Base-by-base conservation (phyloP, 2,329 filamentous ascomycete species). In the Cryphonectria japonica region DNA sequence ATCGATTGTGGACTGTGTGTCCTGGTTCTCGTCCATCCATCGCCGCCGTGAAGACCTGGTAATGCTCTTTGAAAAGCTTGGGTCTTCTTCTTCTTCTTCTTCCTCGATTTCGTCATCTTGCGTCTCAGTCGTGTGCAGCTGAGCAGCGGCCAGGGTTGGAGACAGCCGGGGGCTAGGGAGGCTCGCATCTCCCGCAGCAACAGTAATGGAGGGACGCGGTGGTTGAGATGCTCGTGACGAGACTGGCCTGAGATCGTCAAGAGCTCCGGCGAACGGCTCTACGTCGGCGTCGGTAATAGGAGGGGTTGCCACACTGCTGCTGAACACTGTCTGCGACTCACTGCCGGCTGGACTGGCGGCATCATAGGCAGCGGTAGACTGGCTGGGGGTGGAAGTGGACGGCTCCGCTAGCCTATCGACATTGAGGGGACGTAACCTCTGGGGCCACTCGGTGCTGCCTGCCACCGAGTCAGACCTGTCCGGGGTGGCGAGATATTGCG, bases 141-240 rank as follows among this genome's bases (percentile, higher is more conserved):
- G 86, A 37, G 86, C 85, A 60, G 95, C 92, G 76, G 93, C 93
- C 71, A 97, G 88, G 7, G 95, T 97, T 4, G 96, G 96, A 37
- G 96, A 99, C 70, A 99, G 83, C 77, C 96, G 95, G 46, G 96
- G 96, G 79, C 96, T 99, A 67, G 96, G 96, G 73, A 99, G 85
- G 81, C 94, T 98, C 74, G 93, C 94, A 83, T 98, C 95, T 79
- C 96, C 93, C 54, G 91, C 90, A 70, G 90, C 89, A 69, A 91
- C 87, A 63, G 90, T 92, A 76, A 94, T 91, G 66, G 95, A 85
- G 64, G 82, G 83, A 34, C 87, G 85, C 41, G 86, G 80, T 62
- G 81, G 78, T 26, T 83, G 86, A 67, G 84, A 81, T 74, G 83
- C 83, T 50, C 84, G 81, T 70, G 85, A 78, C 32, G 82, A 82